Evolutionary conservation across 768 basidiomycete genomes (phyloP).

Genomic region (Mycena polygramma): DNA sequence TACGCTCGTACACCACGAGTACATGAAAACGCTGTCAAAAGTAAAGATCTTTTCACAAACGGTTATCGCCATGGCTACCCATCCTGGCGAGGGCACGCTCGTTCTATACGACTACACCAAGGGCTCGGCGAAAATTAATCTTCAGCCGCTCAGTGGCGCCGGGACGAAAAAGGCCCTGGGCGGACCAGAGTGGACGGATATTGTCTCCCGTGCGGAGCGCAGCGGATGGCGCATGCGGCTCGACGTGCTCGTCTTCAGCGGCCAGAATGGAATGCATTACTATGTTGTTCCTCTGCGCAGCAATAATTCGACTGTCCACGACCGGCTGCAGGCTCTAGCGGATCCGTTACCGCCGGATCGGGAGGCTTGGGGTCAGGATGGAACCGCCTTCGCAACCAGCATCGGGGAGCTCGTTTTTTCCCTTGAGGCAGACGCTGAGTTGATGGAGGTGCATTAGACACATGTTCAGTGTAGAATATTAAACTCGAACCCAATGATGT

Average conservation of each 20-base stretch:
- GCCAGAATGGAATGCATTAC: background rate
- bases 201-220: background rate
- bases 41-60: background rate
- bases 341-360: background rate
- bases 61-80: background rate
- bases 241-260: background rate
- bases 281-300: constrained; percentile 4
- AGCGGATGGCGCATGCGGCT: constrained; percentile 1
- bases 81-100: background rate
- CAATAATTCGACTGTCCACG: background rate
- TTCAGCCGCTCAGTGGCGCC: background rate
- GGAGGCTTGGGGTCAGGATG: background rate
- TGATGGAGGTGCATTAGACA: too few relatives aligned
- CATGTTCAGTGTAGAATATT: too few relatives aligned
- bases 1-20: background rate
- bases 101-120: background rate
- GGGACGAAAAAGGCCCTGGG: too few relatives aligned
- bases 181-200: background rate
- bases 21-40: background rate
- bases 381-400: background rate
- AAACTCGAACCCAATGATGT: too few relatives aligned
- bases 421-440: too few relatives aligned
- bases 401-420: too few relatives aligned
- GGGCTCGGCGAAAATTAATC: background rate
- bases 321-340: background rate